A percentile compares a stretch with the other conserved stretches of the same genome.
These are phyloP conservation scores for Coix lacrymajobi DNA, from an alignment of 176 grass and related monocot species.

Conservation along the genomic window DNA sequence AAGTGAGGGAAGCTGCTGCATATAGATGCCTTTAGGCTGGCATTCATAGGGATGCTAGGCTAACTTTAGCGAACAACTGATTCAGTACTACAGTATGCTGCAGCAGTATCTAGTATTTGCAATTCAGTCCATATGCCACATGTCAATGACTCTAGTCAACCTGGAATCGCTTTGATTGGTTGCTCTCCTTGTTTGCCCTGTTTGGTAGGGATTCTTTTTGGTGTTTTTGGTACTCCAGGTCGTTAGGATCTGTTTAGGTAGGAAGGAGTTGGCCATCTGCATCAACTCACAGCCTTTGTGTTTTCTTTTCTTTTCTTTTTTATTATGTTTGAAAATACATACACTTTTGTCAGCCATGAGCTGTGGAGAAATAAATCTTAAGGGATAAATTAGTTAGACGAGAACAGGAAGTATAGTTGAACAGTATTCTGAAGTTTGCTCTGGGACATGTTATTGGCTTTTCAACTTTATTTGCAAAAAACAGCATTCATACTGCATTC, in stretches of 20 bases:
- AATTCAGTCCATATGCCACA: neutral
- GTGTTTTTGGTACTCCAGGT: neutral
- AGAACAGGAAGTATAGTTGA: neutral
- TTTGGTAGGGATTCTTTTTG: neutral
- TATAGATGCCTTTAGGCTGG: neutral
- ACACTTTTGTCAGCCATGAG: neutral
- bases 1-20: neutral
- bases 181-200: neutral
- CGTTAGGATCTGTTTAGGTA: slow-evolving; percentile 9
- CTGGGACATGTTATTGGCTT: neutral
- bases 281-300: slow-evolving; percentile 9
- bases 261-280: slow-evolving; percentile 8
- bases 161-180: neutral
- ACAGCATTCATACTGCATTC: neutral
- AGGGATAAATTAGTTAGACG: neutral
- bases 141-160: neutral
- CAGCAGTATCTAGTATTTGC: neutral
- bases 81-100: neutral
- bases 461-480: neutral
- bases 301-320: neutral
- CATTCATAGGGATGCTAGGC: neutral
- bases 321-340: neutral
- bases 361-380: neutral
- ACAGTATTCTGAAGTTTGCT: neutral
- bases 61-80: neutral